phyloP scores from a whole-genome alignment of 129 eudicot species.

The Helianthus annuus region DNA sequence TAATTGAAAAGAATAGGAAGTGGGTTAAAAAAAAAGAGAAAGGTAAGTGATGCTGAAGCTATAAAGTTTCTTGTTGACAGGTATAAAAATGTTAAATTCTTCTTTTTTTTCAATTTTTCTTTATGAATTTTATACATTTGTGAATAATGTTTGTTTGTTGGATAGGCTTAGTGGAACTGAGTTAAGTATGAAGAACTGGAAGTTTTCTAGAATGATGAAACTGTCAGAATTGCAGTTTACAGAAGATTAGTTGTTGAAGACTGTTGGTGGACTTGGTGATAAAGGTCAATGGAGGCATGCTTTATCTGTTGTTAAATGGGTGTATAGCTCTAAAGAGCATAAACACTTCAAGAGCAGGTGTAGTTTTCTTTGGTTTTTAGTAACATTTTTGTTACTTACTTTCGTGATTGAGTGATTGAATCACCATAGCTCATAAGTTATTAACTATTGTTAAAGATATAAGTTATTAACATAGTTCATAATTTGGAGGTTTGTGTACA shows the following conservation, averaged over 20 bases:
- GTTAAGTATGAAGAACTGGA: conserved; percentile 82
- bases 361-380: conserved; percentile 10
- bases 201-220: conserved; percentile 72
- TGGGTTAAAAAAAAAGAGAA: conserved; percentile 54
- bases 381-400: not conserved
- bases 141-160: not conserved
- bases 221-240: conserved; percentile 74
- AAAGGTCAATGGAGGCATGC: conserved; percentile 88
- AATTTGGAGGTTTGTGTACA: conserved; percentile 75
- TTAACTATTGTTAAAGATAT: too few species aligned
- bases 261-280: conserved; percentile 75
- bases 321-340: conserved; percentile 68
- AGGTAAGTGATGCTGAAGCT: conserved; percentile 52
- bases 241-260: conserved; percentile 78
- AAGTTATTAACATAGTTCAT: too few species aligned
- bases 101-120: too few species aligned
- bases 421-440: not conserved
- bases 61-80: conserved; percentile 70
- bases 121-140: too few species aligned
- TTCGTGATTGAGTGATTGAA: not conserved
- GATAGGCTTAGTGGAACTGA: conserved; percentile 71
- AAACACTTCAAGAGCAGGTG: conserved; percentile 84
- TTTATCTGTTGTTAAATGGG: conserved; percentile 81
- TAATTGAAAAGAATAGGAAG: conserved; percentile 35
- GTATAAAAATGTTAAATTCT: conserved; percentile 46